Percentiles rank a stretch among this genome's conserved stretches.
Evolutionary conservation across 2,329 filamentous ascomycete species (phyloP).

Genomic region (Orbilia javanica): DNA sequence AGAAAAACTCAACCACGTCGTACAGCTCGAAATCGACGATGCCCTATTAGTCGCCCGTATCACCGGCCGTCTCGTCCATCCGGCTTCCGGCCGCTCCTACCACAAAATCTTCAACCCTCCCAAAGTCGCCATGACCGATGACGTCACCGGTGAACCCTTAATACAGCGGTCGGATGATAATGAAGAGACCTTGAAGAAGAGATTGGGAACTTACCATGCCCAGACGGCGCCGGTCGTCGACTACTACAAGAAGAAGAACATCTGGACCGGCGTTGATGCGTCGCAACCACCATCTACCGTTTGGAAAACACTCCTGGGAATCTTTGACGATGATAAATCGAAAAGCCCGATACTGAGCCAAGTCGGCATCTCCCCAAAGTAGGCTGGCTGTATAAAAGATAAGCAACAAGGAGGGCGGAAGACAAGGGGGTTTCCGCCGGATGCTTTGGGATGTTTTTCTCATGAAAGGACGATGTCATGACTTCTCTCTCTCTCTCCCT

Average conservation of each 20-base stretch:
- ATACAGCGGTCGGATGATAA: conserved; percentile 98
- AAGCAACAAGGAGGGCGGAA: background rate
- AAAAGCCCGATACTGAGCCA: conserved; percentile 58
- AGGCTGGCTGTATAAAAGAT: conserved; percentile 6
- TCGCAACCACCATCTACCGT: conserved; percentile 95
- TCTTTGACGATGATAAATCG: conserved; percentile 74
- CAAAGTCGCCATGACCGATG: conserved; percentile 92
- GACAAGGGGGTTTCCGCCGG: background rate
- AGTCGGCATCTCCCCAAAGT: conserved; percentile 59
- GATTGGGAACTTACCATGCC: conserved; percentile 89
- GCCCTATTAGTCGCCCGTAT: conserved; percentile 92
- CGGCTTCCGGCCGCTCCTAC: conserved; percentile 94
- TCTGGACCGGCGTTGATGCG: conserved; percentile 95
- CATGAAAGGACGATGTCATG: conserved; percentile 43
- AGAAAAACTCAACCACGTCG: conserved; percentile 90
- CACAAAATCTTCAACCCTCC: conserved; percentile 99
- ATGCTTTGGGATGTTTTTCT: conserved; percentile 6
- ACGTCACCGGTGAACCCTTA: conserved; percentile 94
- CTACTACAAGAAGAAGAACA: conserved; percentile 97
- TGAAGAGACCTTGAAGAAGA: conserved; percentile 94
- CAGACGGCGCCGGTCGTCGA: conserved; percentile 93
- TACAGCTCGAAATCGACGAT: conserved; percentile 98
- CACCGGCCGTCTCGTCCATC: conserved; percentile 94
- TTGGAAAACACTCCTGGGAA: conserved; percentile 89
- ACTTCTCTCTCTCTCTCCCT: conserved; percentile 16